Conservation (phyloP, 257 asterid species). For the Sherardia arvensis region DNA sequence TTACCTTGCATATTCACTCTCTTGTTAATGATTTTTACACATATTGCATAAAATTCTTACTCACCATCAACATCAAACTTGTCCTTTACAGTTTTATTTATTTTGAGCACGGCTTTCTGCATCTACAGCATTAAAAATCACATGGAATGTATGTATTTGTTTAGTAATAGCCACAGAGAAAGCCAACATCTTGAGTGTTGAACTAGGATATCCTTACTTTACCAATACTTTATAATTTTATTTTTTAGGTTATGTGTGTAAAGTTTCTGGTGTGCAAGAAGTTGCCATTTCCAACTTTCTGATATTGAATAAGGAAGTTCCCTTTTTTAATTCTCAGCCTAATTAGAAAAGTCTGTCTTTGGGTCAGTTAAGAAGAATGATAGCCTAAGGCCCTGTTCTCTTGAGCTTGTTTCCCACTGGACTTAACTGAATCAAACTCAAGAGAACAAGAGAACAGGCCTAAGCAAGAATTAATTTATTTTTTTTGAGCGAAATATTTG, state of each 20-base stretch:
- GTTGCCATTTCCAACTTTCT: not conserved
- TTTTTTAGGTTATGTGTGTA: not conserved
- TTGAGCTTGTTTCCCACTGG: no score
- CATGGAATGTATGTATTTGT: no score
- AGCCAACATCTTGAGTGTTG: not conserved
- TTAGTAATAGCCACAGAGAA: no score
- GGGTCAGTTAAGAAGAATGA: not conserved
- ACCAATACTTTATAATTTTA: no score
- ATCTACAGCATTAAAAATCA: not conserved
- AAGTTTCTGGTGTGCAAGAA: not conserved
- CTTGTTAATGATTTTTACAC: not conserved
- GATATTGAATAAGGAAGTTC: not conserved
- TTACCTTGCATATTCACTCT: not conserved
- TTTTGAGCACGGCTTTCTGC: not conserved
- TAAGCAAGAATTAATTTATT: no score
- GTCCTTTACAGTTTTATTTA: not conserved
- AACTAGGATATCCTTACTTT: not conserved
- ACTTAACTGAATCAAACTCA: no score
- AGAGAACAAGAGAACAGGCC: no score
- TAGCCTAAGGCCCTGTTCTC: no score
- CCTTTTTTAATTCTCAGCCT: no score
- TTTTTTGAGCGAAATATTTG: no score
- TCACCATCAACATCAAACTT: not conserved
- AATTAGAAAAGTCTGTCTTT: no score
- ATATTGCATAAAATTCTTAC: not conserved